These are phyloP conservation scores for Ogataea zsoltii DNA, from an alignment of 805 yeast genomes.

Conservation along the genomic window DNA sequence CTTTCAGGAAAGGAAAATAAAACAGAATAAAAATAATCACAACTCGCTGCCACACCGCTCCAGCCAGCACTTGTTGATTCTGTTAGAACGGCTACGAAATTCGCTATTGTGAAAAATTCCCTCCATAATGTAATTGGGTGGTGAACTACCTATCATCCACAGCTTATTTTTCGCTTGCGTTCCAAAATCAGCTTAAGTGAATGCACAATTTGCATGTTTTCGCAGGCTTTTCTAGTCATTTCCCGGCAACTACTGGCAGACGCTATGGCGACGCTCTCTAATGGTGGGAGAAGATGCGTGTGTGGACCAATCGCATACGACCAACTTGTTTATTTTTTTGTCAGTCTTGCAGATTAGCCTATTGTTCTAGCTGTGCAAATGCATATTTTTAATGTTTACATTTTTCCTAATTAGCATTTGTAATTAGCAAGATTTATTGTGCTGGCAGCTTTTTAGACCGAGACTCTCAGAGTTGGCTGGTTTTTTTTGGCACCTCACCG, in stretches of 20 bases:
- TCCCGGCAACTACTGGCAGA: conserved; percentile 2
- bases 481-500: conserved; percentile 3
- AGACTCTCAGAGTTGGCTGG: conserved; percentile 5
- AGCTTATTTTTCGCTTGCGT: conserved; percentile 5
- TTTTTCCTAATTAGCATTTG: conserved; percentile 2
- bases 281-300: neutral
- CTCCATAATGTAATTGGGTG: conserved; percentile 9
- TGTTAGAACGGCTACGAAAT: conserved; percentile 1
- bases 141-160: conserved; percentile 4
- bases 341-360: neutral
- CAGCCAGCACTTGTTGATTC: conserved; percentile 5
- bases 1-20: conserved; percentile 9
- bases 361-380: neutral
- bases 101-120: conserved; percentile 1
- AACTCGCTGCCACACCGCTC: conserved; percentile 2
- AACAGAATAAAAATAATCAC: conserved; percentile 8
- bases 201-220: neutral
- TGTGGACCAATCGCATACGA: conserved; percentile 1
- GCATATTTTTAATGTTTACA: neutral
- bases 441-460: neutral
- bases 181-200: neutral
- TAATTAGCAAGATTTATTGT: conserved; percentile 2
- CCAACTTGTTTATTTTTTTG: conserved; percentile 2
- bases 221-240: neutral
- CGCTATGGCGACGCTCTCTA: conserved; percentile 2